Base-by-base conservation (phyloP, 2,329 filamentous ascomycete species). In the Neonectria coccinea region DNA sequence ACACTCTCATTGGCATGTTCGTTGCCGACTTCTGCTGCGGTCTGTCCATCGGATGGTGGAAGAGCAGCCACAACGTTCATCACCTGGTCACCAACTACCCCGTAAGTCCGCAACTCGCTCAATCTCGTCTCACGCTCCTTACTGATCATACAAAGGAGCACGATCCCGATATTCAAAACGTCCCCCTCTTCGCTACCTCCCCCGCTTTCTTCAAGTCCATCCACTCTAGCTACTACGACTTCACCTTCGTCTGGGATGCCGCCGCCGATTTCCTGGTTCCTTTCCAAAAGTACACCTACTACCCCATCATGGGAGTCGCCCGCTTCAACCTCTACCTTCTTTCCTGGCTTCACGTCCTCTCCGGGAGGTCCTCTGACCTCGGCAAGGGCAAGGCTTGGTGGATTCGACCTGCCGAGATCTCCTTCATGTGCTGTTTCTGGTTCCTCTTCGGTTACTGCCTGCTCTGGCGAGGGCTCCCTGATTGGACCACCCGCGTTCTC, bases 301-400 rank as follows among this genome's bases (percentile, higher is more conserved):
- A 92, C 74, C 87, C 89, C 1, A 77, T 91, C 72, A 87, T 92
- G 81, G 82, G 81, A 64, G 81, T 92, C 59, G 90, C 89, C 3
- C 89, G 90, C 65, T 92, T 92, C 85, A 92, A 92, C 74, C 84
- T 92, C 2, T 92, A 92, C 77, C 78, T 88, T 18, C 83, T 92
- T 11, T 89, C 88, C 5, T 91, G 88, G 88, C 79, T 85, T 16
- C 89, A 91, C 74, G 84, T 92, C 10, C 77, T 91, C 31, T 84
- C 84, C 5, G 80, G 80, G 41, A 81, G 82, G 73, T 86, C 85
- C 0, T 84, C 86, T 0, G 82, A 80, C 36, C 89, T 89, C 60
- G 87, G 86, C 55, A 79, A 75, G 72, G 81, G 77, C 47, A 85
- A 84, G 48, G 89, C 89, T 0, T 88, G 87, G 84, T 92, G 89